Evolutionary conservation across 148 eudicot species (phyloP), one percentile per base, ranked within the genome.

Genomic region (Spergularia bocconei): DNA sequence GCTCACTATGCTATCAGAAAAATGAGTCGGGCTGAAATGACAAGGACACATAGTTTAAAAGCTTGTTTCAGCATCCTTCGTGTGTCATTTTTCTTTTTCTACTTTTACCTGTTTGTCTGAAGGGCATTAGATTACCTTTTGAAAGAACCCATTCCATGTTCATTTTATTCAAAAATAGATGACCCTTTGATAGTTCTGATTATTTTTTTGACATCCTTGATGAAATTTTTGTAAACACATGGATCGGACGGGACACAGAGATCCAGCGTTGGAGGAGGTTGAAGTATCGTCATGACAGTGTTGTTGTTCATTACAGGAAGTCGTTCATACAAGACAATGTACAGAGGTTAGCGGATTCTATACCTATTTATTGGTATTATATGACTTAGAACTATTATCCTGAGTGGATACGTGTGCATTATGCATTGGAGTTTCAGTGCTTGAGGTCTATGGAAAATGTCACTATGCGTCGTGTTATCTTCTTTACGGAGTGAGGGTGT

Each of bases 321-420:
- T 92, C 98, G 68, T 95, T 90, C 84, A 90, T 89, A 70, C 97
- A 92, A 74, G 98, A 95, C 78, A 92, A 95, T 83, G 89, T 93
- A 56, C 98, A 95, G 74, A 90, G 98, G 98, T 95, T 85, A 51
- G 23, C 25, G 63, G 23, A 63, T 63, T 71, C 48, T 23, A 17
- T n/a, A 33, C 57, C 16, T 48, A 2, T 15, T 55, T 70, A 11
- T 58, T 38, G 13, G 11, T 51, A 54, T 63, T 1, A 2, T 72
- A 36, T 6, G 48, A 44, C 48, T 0, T 53, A 25, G 33, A 25
- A 7, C 25, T 63, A 17, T 63, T 1, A 19, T 63, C 47, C 17
- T 41, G n/a, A n/a, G 19, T 48, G 9, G 39, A 63, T 29, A 61
- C n/a, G n/a, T 23, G 38, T 6, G 65, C 36, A 61, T 29, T 7